These are phyloP conservation scores for Paecilomyces variotii DNA, from an alignment of 2,329 filamentous ascomycete species.

Conservation along the genomic window DNA sequence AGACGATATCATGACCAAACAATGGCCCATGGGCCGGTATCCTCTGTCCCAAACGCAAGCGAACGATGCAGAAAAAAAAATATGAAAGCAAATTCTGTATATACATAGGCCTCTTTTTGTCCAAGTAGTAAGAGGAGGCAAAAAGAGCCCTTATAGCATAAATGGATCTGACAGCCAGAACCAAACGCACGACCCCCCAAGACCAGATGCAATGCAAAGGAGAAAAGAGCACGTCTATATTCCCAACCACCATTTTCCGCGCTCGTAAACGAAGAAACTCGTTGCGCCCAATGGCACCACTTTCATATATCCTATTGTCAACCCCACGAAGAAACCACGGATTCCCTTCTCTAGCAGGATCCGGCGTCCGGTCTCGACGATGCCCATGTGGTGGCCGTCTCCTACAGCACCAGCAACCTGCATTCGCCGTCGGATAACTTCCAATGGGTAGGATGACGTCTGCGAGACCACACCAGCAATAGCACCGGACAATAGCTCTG, in stretches of 20 bases:
- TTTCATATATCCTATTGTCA: slow-evolving; percentile 94
- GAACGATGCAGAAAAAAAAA: neutral
- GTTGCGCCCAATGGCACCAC: slow-evolving; percentile 80
- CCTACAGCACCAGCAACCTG: slow-evolving; percentile 93
- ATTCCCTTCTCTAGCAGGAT: slow-evolving; percentile 71
- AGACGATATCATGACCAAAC: neutral
- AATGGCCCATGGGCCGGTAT: neutral
- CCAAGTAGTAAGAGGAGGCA: neutral
- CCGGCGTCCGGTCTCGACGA: slow-evolving; percentile 67
- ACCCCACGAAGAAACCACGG: slow-evolving; percentile 80
- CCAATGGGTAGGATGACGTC: slow-evolving; percentile 85
- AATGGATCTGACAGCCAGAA: neutral
- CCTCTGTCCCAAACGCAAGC: neutral
- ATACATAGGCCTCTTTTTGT: neutral
- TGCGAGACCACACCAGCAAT: slow-evolving; percentile 83
- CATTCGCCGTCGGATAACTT: slow-evolving; percentile 88
- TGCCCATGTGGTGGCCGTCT: slow-evolving; percentile 69
- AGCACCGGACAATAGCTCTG: slow-evolving; percentile 76
- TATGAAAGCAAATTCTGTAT: neutral
- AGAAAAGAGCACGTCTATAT: slow-evolving; percentile 43
- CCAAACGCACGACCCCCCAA: neutral
- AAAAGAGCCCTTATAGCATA: neutral
- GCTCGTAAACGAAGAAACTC: slow-evolving; percentile 60
- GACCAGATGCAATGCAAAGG: neutral
- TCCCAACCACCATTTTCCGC: slow-evolving; percentile 55